phyloP scores from a whole-genome alignment of 179 eudicot species.

The Vitellaria paradoxa region DNA sequence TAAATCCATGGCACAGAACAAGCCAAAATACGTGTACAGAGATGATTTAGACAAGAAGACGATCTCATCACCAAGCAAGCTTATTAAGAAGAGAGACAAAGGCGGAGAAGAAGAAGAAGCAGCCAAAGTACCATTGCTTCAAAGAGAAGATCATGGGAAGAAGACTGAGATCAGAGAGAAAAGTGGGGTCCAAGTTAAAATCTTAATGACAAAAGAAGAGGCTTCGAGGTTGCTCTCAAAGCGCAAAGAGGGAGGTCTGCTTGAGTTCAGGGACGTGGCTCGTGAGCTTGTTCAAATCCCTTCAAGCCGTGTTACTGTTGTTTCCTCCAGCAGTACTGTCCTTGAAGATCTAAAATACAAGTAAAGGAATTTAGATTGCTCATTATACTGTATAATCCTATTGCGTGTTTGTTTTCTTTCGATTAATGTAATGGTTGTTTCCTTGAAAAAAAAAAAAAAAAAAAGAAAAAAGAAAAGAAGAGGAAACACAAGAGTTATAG shows the following conservation, averaged over 20 bases:
- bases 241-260: slow-evolving; percentile 21
- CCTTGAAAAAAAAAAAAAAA: neutral
- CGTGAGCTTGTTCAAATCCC: slow-evolving; percentile 19
- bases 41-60: slow-evolving; percentile 6
- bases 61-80: neutral
- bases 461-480: too few relatives aligned
- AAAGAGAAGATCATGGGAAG: neutral
- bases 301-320: slow-evolving; percentile 11
- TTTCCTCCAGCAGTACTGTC: neutral
- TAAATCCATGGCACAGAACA: neutral
- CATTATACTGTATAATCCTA: too few relatives aligned
- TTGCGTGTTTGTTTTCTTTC: too few relatives aligned
- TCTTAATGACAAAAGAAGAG: slow-evolving; percentile 29
- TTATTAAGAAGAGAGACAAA: neutral
- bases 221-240: slow-evolving; percentile 16
- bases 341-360: too few relatives aligned
- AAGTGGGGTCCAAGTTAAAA: slow-evolving; percentile 7
- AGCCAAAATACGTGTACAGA: neutral
- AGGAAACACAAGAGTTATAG: too few relatives aligned
- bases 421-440: neutral
- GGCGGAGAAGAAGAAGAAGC: neutral
- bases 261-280: slow-evolving; percentile 23
- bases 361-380: too few relatives aligned
- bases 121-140: neutral
- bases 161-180: neutral